Evolutionary conservation across 495 filamentous ascomycete species (phyloP), one percentile per base, ranked within the genome.

Genomic region (Hypoxylon rickii): DNA sequence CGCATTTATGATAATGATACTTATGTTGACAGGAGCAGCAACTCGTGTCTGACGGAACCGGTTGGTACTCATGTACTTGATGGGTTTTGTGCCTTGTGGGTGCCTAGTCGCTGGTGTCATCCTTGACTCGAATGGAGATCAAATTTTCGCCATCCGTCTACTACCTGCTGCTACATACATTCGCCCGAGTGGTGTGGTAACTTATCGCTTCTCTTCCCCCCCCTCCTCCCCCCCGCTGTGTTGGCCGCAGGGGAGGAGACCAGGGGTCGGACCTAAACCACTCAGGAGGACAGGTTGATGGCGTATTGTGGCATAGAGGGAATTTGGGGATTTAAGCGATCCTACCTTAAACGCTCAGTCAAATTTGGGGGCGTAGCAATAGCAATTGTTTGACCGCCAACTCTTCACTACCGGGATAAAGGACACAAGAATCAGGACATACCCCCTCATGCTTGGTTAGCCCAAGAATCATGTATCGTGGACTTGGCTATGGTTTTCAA

Each of bases 341-440:
- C 58, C 44, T 37, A 34, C 44, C 38, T 40, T 45, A 40, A 55
- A 43, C 40, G 19, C 16, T 55, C 21, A 38, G 34, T 31, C 39
- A 26, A 51, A 32, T 36, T 33, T 16, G 37, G 34, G 40, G 50
- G 34, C 16, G n/a, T 12, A 52, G 36, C 33, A 32, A 18, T 15
- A 52, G 36, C 22, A 38, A 22, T 41, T n/a, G 43, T 47, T 56
- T 63, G 59, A 63, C 59, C 59, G 59, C 59, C 53, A 58, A 18
- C 13, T 56, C 37, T 19, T n/a, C 45, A 42, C 45, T 47, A 50
- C 46, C 40, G 22, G 31, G 20, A 34, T 21, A 16, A 47, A 47
- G 18, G 19, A 3, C 5, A 40, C 19, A 50, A 45, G 32, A 58
- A 54, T 43, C 16, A 63, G 59, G 59, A 53, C 52, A 62, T 52